These are phyloP conservation scores for Daldinia caldariorum DNA, from an alignment of 495 filamentous ascomycete genomes.

Conservation along the genomic window DNA sequence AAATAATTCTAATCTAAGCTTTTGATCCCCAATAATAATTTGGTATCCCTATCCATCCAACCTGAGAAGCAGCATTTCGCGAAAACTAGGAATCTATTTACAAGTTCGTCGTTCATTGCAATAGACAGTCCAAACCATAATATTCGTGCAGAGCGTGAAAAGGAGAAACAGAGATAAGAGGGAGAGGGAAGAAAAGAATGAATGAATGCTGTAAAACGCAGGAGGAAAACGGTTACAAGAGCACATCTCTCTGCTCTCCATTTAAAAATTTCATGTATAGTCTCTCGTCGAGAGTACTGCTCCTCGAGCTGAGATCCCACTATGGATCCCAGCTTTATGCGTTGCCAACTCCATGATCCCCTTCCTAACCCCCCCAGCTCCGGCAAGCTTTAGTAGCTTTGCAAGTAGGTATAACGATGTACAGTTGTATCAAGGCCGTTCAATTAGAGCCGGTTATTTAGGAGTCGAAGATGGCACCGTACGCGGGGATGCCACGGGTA, in stretches of 20 bases:
- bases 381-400: conserved; percentile 7
- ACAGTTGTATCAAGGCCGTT: conserved; percentile 1
- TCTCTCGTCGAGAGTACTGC: conserved; percentile 37
- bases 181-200: not conserved
- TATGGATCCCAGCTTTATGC: conserved; percentile 28
- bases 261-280: conserved; percentile 15
- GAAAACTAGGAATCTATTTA: conserved; percentile 39
- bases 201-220: conserved; percentile 39
- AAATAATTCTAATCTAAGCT: conserved; percentile 41
- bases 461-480: conserved; percentile 85
- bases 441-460: conserved; percentile 45
- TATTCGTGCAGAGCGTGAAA: conserved; percentile 21
- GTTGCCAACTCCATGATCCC: conserved; percentile 7
- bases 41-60: conserved; percentile 39
- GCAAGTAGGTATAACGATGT: conserved; percentile 17
- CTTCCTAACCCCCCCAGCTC: not conserved
- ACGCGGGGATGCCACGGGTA: conserved; percentile 72
- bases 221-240: conserved; percentile 34
- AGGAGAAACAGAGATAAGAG: conserved; percentile 16
- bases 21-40: conserved; percentile 26
- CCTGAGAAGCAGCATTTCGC: conserved; percentile 44
- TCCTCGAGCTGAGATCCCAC: conserved; percentile 35
- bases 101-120: conserved; percentile 15
- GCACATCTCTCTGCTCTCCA: conserved; percentile 28
- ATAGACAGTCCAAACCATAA: conserved; percentile 22